Evolutionary conservation across 257 asterid species (phyloP), one percentile per base, ranked within the genome.

Genomic region (Ehretia macrophylla): DNA sequence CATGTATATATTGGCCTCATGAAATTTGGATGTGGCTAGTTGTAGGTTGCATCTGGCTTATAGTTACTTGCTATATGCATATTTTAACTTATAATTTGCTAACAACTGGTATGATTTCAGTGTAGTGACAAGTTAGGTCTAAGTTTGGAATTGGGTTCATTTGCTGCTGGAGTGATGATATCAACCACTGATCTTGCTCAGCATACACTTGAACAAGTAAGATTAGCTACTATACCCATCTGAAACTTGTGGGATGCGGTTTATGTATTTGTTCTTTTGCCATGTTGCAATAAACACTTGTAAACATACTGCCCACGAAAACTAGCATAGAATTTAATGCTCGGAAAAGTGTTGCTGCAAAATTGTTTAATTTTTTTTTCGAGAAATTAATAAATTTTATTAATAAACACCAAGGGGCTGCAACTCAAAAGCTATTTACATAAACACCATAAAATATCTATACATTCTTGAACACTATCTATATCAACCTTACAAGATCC

Each of bases 121-220:
- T 81, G 92, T 82, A 89, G 96, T 64, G 97, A 93, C 81, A 93
- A 89, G 85, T 89, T 93, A n/a, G 99, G 96, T 65, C 92, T 89
- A 64, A 93, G 99, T 80, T 75, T 93, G 64, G 99, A 93, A 73
- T 74, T 93, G 95, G 99, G 99, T 56, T 93, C 99, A 27, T 89
- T 93, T 86, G 97, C 95, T 67, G 99, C 99, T 64, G 97, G 99
- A 63, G 97, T 89, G 63, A 93, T 93, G 99, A 93, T 93, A 81
- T 79, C 99, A 14, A 89, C 99, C 11, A 93, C 99, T 45, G 97
- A 93, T 75, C 95, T 89, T 72, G 94, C 86, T 66, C 99, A 93
- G 68, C 99, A 93, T 70, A 93, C 99, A 14, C 95, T 86, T 23
- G 96, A 93, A 68, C 99, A 93, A 83, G 97, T 93, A 77, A 60